Percentiles rank a stretch among this genome's conserved stretches.
These are phyloP conservation scores for Lentinula sp. DNA, from an alignment of 768 basidiomycete genomes.

Conservation along the genomic window DNA sequence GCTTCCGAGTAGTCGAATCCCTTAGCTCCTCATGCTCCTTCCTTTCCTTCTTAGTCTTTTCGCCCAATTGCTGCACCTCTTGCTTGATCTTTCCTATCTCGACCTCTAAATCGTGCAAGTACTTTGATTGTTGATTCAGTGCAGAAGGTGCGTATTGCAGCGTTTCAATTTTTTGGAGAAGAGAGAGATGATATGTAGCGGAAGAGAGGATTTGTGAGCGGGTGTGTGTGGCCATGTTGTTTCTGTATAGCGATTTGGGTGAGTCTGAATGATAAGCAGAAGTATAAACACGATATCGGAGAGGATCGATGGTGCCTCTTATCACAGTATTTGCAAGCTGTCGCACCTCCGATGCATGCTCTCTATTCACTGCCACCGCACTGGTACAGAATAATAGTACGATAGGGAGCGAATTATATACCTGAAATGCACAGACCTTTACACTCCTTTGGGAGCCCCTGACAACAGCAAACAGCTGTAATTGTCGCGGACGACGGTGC, in stretches of 20 bases:
- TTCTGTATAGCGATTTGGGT: not conserved
- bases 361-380: not conserved
- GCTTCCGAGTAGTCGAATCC: slow-evolving; percentile 30
- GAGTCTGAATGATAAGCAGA: not conserved
- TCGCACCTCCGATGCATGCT: too few species aligned
- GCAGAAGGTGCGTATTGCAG: slow-evolving; percentile 36
- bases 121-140: slow-evolving; percentile 26
- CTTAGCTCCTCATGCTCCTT: slow-evolving; percentile 35
- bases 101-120: slow-evolving; percentile 27
- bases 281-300: not conserved
- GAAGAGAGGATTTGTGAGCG: slow-evolving; percentile 24
- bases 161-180: slow-evolving; percentile 25
- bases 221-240: not conserved
- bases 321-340: not conserved
- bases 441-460: too few species aligned
- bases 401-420: too few species aligned
- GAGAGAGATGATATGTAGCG: slow-evolving; percentile 29
- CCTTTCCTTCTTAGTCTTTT: slow-evolving; percentile 37
- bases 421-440: too few species aligned
- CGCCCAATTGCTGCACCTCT: slow-evolving; percentile 21
- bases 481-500: too few species aligned
- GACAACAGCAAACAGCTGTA: too few species aligned
- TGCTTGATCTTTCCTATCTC: slow-evolving; percentile 18
- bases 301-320: not conserved
- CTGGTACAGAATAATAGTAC: not conserved